phyloP scores from a whole-genome alignment of 805 yeast genomes.

The Saccharomycopsis fodiens region DNA sequence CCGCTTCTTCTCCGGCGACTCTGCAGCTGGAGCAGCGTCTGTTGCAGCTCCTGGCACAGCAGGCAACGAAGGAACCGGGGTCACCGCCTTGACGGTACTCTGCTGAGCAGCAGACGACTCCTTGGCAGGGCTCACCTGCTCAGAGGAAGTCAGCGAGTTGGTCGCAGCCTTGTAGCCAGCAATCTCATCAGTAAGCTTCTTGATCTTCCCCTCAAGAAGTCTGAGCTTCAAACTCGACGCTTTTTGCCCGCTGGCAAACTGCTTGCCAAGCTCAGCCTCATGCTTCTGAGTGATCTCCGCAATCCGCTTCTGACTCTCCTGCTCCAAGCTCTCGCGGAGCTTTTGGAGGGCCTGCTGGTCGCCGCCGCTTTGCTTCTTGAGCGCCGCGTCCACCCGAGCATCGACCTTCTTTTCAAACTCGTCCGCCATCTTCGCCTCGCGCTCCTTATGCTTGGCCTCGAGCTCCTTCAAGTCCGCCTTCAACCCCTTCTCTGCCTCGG shows the following conservation, averaged over 20 bases:
- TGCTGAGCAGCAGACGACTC: background rate
- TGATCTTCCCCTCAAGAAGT: slow-evolving; percentile 12
- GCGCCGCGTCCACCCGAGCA: slow-evolving; percentile 1
- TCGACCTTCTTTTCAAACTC: slow-evolving; percentile 10
- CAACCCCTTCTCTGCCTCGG: slow-evolving; percentile 6
- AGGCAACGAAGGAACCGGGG: background rate
- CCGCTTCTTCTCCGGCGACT: slow-evolving; percentile 13
- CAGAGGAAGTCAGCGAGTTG: background rate
- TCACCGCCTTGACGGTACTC: background rate
- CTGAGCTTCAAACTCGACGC: slow-evolving; percentile 12
- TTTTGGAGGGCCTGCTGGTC: slow-evolving; percentile 6
- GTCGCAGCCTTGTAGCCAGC: background rate
- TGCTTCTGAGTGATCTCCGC: slow-evolving; percentile 4
- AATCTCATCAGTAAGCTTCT: slow-evolving; percentile 8
- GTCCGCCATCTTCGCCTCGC: slow-evolving; percentile 1
- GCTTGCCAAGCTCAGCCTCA: slow-evolving; percentile 12
- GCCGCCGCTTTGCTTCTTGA: slow-evolving; percentile 5
- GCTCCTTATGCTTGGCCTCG: slow-evolving; percentile 6
- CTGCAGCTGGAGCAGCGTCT: background rate
- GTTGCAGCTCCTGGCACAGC: background rate
- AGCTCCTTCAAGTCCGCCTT: slow-evolving; percentile 7
- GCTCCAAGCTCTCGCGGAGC: slow-evolving; percentile 10
- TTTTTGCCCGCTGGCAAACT: slow-evolving; percentile 16
- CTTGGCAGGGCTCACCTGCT: slow-evolving; percentile 5
- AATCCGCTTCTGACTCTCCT: slow-evolving; percentile 6